Base-by-base conservation (phyloP, 2,329 filamentous ascomycete genomes). In the Ophiocordyceps camponoti-floridani region DNA sequence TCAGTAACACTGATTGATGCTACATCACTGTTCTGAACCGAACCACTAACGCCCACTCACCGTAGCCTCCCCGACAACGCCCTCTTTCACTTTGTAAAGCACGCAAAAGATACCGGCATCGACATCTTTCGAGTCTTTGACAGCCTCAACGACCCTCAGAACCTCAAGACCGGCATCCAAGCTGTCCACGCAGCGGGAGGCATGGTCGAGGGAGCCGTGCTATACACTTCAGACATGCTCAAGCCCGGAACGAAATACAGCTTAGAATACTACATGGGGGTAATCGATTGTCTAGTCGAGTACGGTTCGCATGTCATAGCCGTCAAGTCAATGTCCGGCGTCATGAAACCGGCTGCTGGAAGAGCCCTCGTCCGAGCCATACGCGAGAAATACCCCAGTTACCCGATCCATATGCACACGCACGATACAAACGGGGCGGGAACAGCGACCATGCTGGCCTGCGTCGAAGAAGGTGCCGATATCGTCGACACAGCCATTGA, bases 101-200 rank as follows among this genome's bases (percentile, higher is more conserved):
- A 96, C 63, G 91, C 91, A 33, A 96, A 95, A 81, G 91, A 89
- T 75, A 87, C 89, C 56, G 91, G 91, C 60, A 87, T 98, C 46
- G 91, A 98, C 58, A 94, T 98, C 55, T 98, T 98, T 84, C 82
- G 91, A 67, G 84, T 98, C 46, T 98, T 98, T 53, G 91, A 98
- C 61, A 91, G 91, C 43, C 66, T 98, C 54, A 98, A 98, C 68
- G 91, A 98, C 59, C 75, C 94, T 52, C 73, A 93, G 58, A 91
- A 98, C 65, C 83, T 98, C 48, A 88, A 95, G 63, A 88, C 96
- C 50, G 91, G 91, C 61, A 83, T 96, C 66, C 93, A 91, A 68
- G 91, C 89, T 46, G 89, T 96, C 14, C 81, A 93, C 58, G 89
- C 91, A 69, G 89, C 89, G 43, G 88, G 88, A 41, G 91, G 89